Percentiles rank a stretch among this genome's conserved stretches.
phyloP scores from a whole-genome alignment of 1,284 basidiomycete genomes.

The Moesziomyces sp. region DNA sequence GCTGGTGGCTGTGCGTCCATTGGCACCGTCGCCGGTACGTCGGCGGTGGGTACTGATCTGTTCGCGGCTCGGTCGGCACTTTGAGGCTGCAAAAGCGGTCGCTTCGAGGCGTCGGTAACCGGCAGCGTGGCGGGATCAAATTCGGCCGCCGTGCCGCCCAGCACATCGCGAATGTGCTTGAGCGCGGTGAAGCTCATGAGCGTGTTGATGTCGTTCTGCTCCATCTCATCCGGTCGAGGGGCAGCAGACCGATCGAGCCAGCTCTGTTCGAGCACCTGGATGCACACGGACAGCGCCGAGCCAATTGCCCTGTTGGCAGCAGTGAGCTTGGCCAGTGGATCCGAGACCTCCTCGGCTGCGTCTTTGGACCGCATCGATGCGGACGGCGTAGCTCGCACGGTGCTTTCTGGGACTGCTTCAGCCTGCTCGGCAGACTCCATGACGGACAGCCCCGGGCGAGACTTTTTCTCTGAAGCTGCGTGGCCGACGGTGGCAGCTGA shows the following conservation, averaged over 20 bases:
- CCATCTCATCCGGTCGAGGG: slow-evolving; percentile 6
- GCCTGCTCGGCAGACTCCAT: slow-evolving; percentile 3
- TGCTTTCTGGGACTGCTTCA: background rate
- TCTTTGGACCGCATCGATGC: background rate
- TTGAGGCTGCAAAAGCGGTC: background rate
- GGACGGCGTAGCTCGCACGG: background rate
- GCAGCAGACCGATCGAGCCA: slow-evolving; percentile 24
- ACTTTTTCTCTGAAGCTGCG: slow-evolving; percentile 12
- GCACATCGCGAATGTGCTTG: slow-evolving; percentile 60
- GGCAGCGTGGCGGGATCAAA: slow-evolving; percentile 51
- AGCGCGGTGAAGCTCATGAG: slow-evolving; percentile 57
- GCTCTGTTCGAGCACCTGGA: slow-evolving; percentile 42
- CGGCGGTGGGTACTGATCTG: background rate
- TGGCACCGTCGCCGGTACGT: too few relatives aligned
- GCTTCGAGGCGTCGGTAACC: background rate
- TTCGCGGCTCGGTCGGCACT: too few relatives aligned
- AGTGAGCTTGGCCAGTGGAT: slow-evolving; percentile 26
- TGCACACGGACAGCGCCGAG: slow-evolving; percentile 37
- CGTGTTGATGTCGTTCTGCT: slow-evolving; percentile 34
- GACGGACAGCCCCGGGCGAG: slow-evolving; percentile 1
- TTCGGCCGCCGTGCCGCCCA: slow-evolving; percentile 44
- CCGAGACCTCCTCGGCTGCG: slow-evolving; percentile 11
- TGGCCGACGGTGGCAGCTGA: slow-evolving; percentile 23
- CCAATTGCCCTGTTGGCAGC: slow-evolving; percentile 49
- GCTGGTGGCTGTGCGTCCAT: too few relatives aligned